Evolutionary conservation across 257 asterid genomes (phyloP).

Genomic region (Schizonepeta tenuifolia): DNA sequence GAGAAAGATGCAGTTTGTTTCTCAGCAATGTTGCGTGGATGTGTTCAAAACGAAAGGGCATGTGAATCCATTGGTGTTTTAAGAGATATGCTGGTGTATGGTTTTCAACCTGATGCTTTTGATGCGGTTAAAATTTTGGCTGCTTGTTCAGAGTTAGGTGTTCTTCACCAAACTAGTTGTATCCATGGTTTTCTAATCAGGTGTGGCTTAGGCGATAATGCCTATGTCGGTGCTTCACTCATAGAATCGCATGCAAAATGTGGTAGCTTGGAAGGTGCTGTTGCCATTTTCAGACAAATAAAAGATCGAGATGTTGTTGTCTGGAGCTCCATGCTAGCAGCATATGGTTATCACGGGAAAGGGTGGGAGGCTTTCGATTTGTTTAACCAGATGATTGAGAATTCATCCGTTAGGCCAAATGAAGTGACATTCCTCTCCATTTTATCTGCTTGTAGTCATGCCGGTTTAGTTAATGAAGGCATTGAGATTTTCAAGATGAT

Average conservation of each 20-base stretch:
- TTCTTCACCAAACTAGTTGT: conserved; percentile 62
- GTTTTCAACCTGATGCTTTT: conserved; percentile 48
- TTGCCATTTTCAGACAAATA: conserved; percentile 45
- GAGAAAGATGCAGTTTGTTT: conserved; percentile 60
- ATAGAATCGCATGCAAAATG: conserved; percentile 79
- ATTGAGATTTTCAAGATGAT: conserved; percentile 52
- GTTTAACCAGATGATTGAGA: conserved; percentile 55
- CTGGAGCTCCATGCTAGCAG: conserved; percentile 86
- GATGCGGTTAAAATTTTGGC: conserved; percentile 56
- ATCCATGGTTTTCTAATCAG: conserved; percentile 57
- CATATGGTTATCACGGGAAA: conserved; percentile 66
- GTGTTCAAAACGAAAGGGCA: conserved; percentile 51
- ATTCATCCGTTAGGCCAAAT: conserved; percentile 54
- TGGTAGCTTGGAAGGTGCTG: conserved; percentile 63
- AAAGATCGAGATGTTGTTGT: conserved; percentile 56
- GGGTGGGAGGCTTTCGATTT: conserved; percentile 61
- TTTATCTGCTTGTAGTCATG: conserved; percentile 78
- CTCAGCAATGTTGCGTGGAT: conserved; percentile 63
- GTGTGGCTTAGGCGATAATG: conserved; percentile 47
- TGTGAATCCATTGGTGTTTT: conserved; percentile 52
- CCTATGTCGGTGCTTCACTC: conserved; percentile 61
- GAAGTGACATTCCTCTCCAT: conserved; percentile 63
- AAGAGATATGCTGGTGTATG: conserved; percentile 51
- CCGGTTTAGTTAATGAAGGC: conserved; percentile 72
- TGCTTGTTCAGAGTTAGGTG: conserved; percentile 76